Conservation (phyloP, 1,284 basidiomycete genomes). For the Trichosporon coremiiforme region DNA sequence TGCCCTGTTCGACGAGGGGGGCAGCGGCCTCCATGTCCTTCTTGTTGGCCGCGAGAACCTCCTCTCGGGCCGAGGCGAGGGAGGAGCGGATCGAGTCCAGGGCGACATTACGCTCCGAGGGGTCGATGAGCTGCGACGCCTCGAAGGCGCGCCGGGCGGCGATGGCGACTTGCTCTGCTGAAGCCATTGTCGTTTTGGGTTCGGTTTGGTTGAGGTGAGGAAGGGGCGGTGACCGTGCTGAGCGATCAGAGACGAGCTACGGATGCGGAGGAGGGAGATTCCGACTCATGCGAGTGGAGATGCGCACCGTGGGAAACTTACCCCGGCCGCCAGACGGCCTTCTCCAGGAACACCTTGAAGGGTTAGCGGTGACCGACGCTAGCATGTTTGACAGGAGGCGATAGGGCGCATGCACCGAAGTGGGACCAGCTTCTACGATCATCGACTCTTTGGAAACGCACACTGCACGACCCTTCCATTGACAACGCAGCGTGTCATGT, state of each 20-base stretch:
- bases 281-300: slow-evolving; percentile 15
- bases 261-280: neutral
- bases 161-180: slow-evolving; percentile 65
- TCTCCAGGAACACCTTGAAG: neutral
- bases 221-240: neutral
- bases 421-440: neutral
- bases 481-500: neutral
- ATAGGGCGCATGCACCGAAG: neutral
- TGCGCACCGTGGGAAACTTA: slow-evolving; percentile 21
- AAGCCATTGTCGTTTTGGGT: slow-evolving; percentile 25
- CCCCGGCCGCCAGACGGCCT: too few species aligned
- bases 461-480: neutral
- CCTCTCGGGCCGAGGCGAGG: slow-evolving; percentile 65
- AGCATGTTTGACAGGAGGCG: neutral
- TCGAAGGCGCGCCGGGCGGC: slow-evolving; percentile 81
- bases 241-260: neutral
- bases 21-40: slow-evolving; percentile 78
- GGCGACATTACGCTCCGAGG: slow-evolving; percentile 69
- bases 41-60: slow-evolving; percentile 76
- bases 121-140: slow-evolving; percentile 73
- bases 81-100: slow-evolving; percentile 70
- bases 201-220: neutral
- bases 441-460: neutral
- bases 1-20: slow-evolving; percentile 74
- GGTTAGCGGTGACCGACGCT: neutral